phyloP scores from a whole-genome alignment of 2,329 filamentous ascomycete genomes.

The Diplodia sapinea region DNA sequence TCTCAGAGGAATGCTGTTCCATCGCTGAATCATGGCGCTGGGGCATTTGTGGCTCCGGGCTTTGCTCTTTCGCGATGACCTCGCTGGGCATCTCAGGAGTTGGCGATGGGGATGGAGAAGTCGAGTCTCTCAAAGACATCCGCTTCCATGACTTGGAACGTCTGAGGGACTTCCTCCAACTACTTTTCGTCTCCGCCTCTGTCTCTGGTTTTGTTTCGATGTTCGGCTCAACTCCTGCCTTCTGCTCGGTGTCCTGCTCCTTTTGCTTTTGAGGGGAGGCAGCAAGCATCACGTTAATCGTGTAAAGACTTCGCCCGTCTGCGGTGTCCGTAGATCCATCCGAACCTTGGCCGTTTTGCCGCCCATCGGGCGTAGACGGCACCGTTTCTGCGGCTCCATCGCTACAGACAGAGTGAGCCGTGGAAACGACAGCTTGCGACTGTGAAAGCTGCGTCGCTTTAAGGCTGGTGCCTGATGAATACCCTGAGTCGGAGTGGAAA shows the following conservation, averaged over 20 bases:
- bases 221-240: background rate
- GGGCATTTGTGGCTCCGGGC: conserved; percentile 7
- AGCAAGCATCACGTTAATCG: background rate
- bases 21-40: conserved; percentile 23
- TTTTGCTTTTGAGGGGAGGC: background rate
- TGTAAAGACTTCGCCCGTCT: conserved; percentile 14
- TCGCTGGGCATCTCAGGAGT: background rate
- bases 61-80: background rate
- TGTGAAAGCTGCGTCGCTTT: conserved; percentile 18
- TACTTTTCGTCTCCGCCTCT: background rate
- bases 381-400: background rate
- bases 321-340: background rate
- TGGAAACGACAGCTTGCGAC: background rate
- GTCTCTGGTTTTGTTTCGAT: conserved; percentile 5
- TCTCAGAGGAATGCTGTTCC: conserved; percentile 4
- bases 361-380: background rate
- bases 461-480: conserved; percentile 47
- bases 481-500: conserved; percentile 47
- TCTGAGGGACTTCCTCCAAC: conserved; percentile 14
- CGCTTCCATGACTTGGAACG: conserved; percentile 28
- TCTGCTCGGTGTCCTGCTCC: background rate
- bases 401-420: background rate
- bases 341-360: conserved; percentile 1
- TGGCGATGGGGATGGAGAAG: conserved; percentile 4
- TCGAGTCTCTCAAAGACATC: conserved; percentile 1